Conservation (phyloP, 176 grass and related monocot species). For the Zizania latifolia region DNA sequence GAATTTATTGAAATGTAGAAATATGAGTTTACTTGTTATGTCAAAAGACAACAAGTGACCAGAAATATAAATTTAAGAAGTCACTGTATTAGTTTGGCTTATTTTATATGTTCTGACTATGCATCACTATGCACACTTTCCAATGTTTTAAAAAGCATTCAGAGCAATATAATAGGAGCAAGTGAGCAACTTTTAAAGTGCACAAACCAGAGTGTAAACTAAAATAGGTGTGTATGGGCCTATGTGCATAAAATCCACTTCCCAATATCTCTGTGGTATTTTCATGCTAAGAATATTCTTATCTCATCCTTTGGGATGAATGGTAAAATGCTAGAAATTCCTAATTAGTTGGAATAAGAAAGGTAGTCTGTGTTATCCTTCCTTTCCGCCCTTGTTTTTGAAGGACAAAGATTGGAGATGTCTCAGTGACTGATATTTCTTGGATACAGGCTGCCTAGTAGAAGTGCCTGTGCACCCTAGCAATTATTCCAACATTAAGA, state of each 20-base stretch:
- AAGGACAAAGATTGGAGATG: no score
- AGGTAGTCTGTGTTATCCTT: no score
- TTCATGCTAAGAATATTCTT: background rate
- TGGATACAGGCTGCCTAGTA: background rate
- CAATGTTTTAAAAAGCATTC: background rate
- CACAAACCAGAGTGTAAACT: no score
- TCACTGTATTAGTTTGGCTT: background rate
- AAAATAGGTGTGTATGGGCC: background rate
- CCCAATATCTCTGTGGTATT: background rate
- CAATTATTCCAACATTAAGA: background rate
- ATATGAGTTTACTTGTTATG: constrained; percentile 17
- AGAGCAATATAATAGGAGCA: background rate
- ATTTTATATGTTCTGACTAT: background rate
- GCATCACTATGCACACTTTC: constrained; percentile 11
- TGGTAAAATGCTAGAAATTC: background rate
- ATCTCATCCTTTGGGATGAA: background rate
- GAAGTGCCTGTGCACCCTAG: background rate
- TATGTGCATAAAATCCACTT: background rate
- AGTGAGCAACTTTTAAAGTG: no score
- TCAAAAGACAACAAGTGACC: constrained; percentile 16
- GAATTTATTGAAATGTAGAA: constrained; percentile 25
- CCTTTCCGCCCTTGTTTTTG: no score
- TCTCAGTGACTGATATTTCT: background rate
- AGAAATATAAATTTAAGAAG: constrained; percentile 8
- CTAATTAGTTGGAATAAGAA: background rate